Evolutionary conservation across 352 stramenopile genomes (phyloP).

Genomic region (Phytopythium chamaehyphon): DNA sequence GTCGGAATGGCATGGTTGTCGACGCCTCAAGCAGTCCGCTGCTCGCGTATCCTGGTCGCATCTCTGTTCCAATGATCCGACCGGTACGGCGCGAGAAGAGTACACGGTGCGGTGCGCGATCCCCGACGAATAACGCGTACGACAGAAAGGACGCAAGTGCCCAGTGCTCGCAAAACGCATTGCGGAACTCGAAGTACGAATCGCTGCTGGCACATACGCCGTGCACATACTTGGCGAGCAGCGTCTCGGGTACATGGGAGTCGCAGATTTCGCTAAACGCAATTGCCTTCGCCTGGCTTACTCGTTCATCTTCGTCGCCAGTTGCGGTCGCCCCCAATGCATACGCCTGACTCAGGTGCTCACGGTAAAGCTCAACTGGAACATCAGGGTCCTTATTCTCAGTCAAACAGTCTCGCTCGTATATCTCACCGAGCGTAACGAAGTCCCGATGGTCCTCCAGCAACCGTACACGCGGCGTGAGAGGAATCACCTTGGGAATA

Average conservation of each 20-base stretch:
- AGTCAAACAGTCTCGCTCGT: conserved; percentile 70
- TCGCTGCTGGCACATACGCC: conserved; percentile 68
- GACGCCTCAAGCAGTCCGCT: conserved; percentile 77
- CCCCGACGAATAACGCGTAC: conserved; percentile 81
- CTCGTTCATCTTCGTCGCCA: conserved; percentile 59
- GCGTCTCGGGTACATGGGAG: conserved; percentile 73
- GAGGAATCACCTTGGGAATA: conserved; percentile 89
- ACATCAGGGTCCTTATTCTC: conserved; percentile 73
- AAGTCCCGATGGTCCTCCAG: conserved; percentile 84
- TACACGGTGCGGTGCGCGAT: conserved; percentile 80
- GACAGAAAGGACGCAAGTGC: conserved; percentile 83
- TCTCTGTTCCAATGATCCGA: conserved; percentile 77
- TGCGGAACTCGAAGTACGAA: conserved; percentile 84
- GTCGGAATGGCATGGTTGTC: conserved; percentile 85
- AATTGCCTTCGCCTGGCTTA: conserved; percentile 53
- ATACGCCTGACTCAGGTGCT: conserved; percentile 71
- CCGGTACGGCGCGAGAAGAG: conserved; percentile 79
- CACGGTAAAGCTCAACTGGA: conserved; percentile 74
- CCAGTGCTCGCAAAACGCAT: conserved; percentile 84
- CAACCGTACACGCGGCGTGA: conserved; percentile 87
- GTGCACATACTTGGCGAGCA: conserved; percentile 85
- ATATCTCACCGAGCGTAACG: conserved; percentile 85
- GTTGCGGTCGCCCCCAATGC: conserved; percentile 26
- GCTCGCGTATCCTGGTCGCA: conserved; percentile 80
- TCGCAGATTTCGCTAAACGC: conserved; percentile 83